phyloP scores from a whole-genome alignment of 1,139 yeast genomes.

The Petasospora rhodanensis region DNA sequence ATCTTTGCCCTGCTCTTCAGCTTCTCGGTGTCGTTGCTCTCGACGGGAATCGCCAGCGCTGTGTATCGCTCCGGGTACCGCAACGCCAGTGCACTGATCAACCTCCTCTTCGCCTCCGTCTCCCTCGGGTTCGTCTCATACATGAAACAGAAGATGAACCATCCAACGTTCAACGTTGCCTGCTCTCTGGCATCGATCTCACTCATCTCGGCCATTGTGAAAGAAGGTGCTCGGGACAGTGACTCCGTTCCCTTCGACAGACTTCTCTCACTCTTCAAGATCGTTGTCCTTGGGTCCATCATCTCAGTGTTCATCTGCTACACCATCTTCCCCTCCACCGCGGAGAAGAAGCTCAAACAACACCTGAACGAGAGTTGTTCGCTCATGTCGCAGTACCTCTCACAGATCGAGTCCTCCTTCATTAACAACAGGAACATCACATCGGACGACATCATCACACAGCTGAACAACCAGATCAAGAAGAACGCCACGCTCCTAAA shows the following conservation, averaged over 20 bases:
- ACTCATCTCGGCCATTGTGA: constrained; percentile 66
- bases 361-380: constrained; percentile 51
- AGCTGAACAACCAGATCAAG: constrained; percentile 37
- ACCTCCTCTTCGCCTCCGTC: constrained; percentile 48
- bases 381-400: constrained; percentile 48
- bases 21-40: constrained; percentile 48
- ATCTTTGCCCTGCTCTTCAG: constrained; percentile 51
- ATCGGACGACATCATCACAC: constrained; percentile 30
- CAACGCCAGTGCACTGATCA: constrained; percentile 50
- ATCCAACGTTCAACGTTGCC: constrained; percentile 74
- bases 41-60: constrained; percentile 49
- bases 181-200: constrained; percentile 75
- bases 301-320: constrained; percentile 59
- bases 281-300: constrained; percentile 59
- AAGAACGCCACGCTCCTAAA: constrained; percentile 38
- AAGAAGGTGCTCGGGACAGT: constrained; percentile 67
- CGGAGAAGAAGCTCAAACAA: constrained; percentile 41
- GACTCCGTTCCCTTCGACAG: constrained; percentile 56
- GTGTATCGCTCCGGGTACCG: constrained; percentile 45
- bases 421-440: constrained; percentile 43
- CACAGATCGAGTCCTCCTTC: constrained; percentile 49
- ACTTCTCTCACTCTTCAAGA: constrained; percentile 50
- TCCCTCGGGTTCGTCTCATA: constrained; percentile 66
- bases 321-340: constrained; percentile 59
- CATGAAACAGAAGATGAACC: constrained; percentile 62